Evolutionary conservation across 768 basidiomycete species (phyloP).

Genomic region (Phallus indusiatus): DNA sequence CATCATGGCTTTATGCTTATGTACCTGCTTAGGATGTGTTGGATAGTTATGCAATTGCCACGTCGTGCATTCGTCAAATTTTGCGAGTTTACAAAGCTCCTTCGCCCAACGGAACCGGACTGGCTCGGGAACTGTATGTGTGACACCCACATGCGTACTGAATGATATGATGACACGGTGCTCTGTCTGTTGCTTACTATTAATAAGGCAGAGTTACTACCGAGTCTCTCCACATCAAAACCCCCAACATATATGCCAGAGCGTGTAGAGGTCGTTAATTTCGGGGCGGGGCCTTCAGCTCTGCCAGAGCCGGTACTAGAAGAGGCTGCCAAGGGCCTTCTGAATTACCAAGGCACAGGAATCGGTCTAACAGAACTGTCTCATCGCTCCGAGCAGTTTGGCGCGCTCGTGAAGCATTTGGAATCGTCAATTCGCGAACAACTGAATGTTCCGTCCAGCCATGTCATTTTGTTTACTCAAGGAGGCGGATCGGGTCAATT

Average conservation of each 20-base stretch:
- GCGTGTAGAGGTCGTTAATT: constrained; percentile 62
- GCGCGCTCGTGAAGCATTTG: constrained; percentile 50
- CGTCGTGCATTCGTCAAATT: no score
- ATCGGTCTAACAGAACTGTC: constrained; percentile 96
- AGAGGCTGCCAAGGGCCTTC: constrained; percentile 73
- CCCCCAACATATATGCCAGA: constrained; percentile 14
- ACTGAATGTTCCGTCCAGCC: constrained; percentile 73
- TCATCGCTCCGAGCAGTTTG: constrained; percentile 89
- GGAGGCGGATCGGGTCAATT: constrained; percentile 92
- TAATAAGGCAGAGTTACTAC: no score
- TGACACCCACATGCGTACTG: no score
- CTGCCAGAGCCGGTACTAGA: constrained; percentile 80
- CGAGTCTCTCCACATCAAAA: no score
- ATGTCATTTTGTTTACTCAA: constrained; percentile 85
- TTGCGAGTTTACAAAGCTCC: no score
- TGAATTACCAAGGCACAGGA: constrained; percentile 85
- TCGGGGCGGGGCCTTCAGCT: constrained; percentile 91
- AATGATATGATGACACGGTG: no score
- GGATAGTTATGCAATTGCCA: no score
- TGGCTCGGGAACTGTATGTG: no score
- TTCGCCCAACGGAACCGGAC: no score
- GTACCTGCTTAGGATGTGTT: no score
- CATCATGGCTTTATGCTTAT: no score
- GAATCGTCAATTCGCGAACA: constrained; percentile 63
- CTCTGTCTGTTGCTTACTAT: no score